These are phyloP conservation scores for Hysterangium stoloniferum DNA, from an alignment of 768 basidiomycete species.

Conservation along the genomic window DNA sequence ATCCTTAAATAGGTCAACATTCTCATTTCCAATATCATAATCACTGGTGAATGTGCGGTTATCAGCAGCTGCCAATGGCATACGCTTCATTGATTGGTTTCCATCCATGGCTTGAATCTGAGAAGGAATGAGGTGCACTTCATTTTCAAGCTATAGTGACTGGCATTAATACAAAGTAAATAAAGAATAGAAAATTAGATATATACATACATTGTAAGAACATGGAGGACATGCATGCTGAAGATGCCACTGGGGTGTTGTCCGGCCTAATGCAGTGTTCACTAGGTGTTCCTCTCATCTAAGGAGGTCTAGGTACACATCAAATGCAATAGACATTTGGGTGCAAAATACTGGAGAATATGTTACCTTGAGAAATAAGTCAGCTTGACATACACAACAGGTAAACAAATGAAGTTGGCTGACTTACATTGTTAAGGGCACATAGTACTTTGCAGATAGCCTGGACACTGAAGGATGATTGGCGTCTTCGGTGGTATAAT, in stretches of 20 bases:
- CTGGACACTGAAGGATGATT: no score
- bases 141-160: slow-evolving; percentile 16
- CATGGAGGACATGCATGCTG: slow-evolving; percentile 22
- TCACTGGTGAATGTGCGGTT: neutral
- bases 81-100: slow-evolving; percentile 11
- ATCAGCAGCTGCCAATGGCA: neutral
- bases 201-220: slow-evolving; percentile 14
- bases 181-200: neutral
- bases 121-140: slow-evolving; percentile 8
- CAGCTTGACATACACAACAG: no score
- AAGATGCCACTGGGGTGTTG: slow-evolving; percentile 17
- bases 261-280: no score
- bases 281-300: no score
- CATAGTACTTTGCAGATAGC: no score
- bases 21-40: neutral
- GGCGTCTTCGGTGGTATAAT: no score
- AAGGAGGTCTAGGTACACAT: no score
- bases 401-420: no score
- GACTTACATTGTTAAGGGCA: no score
- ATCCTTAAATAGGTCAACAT: neutral
- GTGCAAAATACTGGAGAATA: no score
- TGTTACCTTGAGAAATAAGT: no score
- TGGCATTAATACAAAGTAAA: neutral
- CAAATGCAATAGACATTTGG: no score
- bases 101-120: slow-evolving; percentile 18